A percentile compares a stretch with the other conserved stretches of the same genome.
These are phyloP conservation scores for Diplocarpon rosae DNA, from an alignment of 2,329 filamentous ascomycete species.

Conservation along the genomic window DNA sequence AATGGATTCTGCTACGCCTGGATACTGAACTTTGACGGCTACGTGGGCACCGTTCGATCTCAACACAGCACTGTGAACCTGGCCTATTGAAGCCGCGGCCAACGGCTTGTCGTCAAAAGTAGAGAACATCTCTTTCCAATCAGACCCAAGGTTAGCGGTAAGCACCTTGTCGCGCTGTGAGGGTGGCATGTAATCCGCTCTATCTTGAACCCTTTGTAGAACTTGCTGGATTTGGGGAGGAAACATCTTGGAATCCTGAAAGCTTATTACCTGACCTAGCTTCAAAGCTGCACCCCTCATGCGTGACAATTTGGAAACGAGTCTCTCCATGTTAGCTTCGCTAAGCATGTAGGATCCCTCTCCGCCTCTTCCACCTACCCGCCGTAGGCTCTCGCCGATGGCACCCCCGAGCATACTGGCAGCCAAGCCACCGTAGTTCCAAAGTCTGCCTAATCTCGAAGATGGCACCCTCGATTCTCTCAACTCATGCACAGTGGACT, in stretches of 20 bases:
- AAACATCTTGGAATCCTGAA: conserved; percentile 94
- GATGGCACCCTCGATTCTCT: conserved; percentile 85
- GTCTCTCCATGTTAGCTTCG: conserved; percentile 79
- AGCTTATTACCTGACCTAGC: conserved; percentile 94
- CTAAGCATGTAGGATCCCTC: conserved; percentile 77
- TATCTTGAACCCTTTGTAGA: conserved; percentile 86
- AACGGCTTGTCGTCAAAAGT: conserved; percentile 87
- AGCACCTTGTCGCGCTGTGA: conserved; percentile 86
- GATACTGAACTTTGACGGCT: conserved; percentile 95
- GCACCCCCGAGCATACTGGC: conserved; percentile 94
- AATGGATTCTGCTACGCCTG: conserved; percentile 89
- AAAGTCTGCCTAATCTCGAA: conserved; percentile 73
- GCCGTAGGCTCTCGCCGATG: conserved; percentile 71
- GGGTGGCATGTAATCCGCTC: conserved; percentile 94
- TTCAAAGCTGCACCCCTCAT: conserved; percentile 98
- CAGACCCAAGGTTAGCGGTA: conserved; percentile 60
- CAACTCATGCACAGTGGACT: conserved; percentile 49
- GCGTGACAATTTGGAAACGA: conserved; percentile 83
- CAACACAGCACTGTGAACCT: conserved; percentile 80
- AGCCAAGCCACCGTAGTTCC: conserved; percentile 89
- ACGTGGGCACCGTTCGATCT: conserved; percentile 65
- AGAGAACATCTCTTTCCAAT: conserved; percentile 76
- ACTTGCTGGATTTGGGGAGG: conserved; percentile 80
- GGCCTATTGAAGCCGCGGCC: conserved; percentile 91
- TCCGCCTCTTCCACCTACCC: conserved; percentile 59